Conservation (phyloP, 2,329 filamentous ascomycete species). For the Fusarium sp. region DNA sequence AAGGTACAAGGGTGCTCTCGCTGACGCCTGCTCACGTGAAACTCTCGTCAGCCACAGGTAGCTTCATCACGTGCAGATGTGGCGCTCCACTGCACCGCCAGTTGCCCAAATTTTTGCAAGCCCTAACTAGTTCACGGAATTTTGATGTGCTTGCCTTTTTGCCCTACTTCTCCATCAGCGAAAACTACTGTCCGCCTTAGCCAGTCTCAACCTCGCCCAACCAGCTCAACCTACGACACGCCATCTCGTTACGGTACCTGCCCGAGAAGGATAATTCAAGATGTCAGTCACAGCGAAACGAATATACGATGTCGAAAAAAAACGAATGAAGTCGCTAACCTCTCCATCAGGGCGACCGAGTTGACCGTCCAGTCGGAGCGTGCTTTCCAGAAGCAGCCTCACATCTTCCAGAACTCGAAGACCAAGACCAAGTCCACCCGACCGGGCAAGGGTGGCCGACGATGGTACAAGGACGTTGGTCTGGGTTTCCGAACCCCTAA, state of each 20-base stretch:
- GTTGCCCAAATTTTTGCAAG: conserved; percentile 47
- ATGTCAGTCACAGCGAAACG: conserved; percentile 54
- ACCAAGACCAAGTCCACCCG: conserved; percentile 84
- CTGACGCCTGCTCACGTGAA: conserved; percentile 40
- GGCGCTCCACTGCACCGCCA: conserved; percentile 49
- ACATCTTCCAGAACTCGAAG: conserved; percentile 99
- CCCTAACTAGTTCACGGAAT: conserved; percentile 27
- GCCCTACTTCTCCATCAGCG: conserved; percentile 56
- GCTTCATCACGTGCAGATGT: conserved; percentile 46
- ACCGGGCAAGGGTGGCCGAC: conserved; percentile 90
- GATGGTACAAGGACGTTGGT: conserved; percentile 99
- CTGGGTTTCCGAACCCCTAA: conserved; percentile 99
- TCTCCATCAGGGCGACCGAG: conserved; percentile 88
- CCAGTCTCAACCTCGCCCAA: conserved; percentile 51
- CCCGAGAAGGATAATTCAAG: conserved; percentile 58
- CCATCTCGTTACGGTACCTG: conserved; percentile 55
- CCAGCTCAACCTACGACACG: conserved; percentile 55
- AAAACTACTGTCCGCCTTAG: conserved; percentile 51
- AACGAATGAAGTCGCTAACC: conserved; percentile 50
- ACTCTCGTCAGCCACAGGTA: background rate
- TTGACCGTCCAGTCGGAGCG: conserved; percentile 99
- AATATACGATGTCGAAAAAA: conserved; percentile 33
- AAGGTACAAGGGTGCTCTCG: background rate
- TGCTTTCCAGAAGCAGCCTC: conserved; percentile 99
- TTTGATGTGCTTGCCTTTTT: conserved; percentile 27